Evolutionary conservation across 2,329 filamentous ascomycete species (phyloP).

Genomic region (Alternaria triticimaculans): DNA sequence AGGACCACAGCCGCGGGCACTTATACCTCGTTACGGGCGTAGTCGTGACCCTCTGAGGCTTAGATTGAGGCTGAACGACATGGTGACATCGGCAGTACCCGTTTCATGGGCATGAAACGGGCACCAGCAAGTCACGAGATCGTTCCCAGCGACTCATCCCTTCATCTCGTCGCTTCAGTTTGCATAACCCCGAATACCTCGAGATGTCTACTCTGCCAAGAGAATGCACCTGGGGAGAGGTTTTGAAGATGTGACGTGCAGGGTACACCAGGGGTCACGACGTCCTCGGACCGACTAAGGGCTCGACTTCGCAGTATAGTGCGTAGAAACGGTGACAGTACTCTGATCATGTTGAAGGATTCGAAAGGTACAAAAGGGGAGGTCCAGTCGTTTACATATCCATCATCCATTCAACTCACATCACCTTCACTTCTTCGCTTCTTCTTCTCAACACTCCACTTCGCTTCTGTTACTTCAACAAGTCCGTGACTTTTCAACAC

Average conservation of each 20-base stretch:
- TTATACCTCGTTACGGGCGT: background rate
- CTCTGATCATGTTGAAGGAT: background rate
- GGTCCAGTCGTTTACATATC: background rate
- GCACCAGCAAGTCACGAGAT: background rate
- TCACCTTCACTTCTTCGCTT: background rate
- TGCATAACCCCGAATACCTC: conserved; percentile 2
- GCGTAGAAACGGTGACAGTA: background rate
- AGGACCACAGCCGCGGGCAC: background rate
- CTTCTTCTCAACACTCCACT: background rate
- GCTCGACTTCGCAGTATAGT: background rate
- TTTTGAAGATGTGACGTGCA: conserved; percentile 5
- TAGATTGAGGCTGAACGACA: background rate
- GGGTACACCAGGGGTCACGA: background rate
- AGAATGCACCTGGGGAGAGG: background rate
- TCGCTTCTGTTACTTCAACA: conserved; percentile 1
- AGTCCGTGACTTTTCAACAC: conserved; percentile 5
- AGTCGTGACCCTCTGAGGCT: background rate
- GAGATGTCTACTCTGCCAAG: conserved; percentile 5
- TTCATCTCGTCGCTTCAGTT: background rate
- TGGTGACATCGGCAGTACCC: background rate
- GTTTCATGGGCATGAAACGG: background rate
- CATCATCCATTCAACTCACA: background rate
- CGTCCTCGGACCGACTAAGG: background rate
- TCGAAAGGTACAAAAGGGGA: background rate
- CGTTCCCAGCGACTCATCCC: background rate